phyloP scores from a whole-genome alignment of 331 rosid species.

The Erythrophleum ivorense region DNA sequence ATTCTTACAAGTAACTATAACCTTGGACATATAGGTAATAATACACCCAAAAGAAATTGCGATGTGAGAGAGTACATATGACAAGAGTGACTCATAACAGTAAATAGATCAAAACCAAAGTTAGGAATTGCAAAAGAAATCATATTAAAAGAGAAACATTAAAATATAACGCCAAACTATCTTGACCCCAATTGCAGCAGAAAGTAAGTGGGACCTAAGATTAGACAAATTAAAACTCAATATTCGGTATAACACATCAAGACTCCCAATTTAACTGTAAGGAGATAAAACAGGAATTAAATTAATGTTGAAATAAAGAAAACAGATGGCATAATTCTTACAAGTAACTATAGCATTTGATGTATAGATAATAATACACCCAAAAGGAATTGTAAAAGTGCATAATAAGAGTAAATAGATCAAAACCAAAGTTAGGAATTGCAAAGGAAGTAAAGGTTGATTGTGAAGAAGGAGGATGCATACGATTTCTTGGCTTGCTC shows the following conservation, averaged over 20 bases:
- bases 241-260: not conserved
- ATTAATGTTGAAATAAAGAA: not conserved
- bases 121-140: not conserved
- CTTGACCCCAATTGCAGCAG: not conserved
- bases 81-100: not conserved
- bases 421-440: not conserved
- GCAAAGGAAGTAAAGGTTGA: not conserved
- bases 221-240: not conserved
- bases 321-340: not conserved
- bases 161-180: not conserved
- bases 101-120: not conserved
- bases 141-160: not conserved
- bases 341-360: not conserved
- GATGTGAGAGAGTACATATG: not conserved
- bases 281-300: not conserved
- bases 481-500: constrained; percentile 95
- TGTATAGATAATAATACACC: not conserved
- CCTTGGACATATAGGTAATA: not conserved
- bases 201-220: not conserved
- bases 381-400: not conserved
- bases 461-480: not conserved
- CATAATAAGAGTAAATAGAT: not conserved
- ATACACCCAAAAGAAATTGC: not conserved
- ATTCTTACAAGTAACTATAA: not conserved
- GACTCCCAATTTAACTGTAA: not conserved